Percentiles rank a stretch among this genome's conserved stretches.
These are phyloP conservation scores for Diplodia intermedia DNA, from an alignment of 2,329 filamentous ascomycete species.

Conservation along the genomic window DNA sequence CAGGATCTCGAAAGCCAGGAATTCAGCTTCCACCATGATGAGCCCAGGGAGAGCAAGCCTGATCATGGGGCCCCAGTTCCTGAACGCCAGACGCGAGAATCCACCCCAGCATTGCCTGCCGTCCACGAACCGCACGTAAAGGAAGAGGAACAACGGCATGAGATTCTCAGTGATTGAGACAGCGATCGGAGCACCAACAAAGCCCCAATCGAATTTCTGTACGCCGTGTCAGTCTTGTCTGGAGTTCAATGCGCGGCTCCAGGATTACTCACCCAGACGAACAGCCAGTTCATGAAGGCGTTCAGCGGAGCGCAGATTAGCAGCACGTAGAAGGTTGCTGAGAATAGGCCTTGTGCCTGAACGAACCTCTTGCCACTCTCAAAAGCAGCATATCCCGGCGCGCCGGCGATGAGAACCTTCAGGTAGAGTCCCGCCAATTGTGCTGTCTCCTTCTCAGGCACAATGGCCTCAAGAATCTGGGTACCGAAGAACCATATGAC, in stretches of 20 bases:
- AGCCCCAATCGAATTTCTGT: constrained; percentile 54
- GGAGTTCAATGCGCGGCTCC: not conserved
- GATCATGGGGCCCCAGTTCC: constrained; percentile 85
- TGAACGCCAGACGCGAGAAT: constrained; percentile 70
- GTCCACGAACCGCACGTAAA: constrained; percentile 73
- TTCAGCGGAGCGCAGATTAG: constrained; percentile 84
- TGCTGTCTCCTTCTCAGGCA: constrained; percentile 75
- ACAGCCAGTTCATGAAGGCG: constrained; percentile 78
- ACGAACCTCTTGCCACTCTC: constrained; percentile 84
- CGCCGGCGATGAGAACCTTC: constrained; percentile 71
- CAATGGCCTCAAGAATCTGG: constrained; percentile 66
- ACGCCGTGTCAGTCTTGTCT: not conserved
- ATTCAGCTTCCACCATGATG: constrained; percentile 83
- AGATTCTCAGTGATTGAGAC: constrained; percentile 77
- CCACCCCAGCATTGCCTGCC: constrained; percentile 83
- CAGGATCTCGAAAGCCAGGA: constrained; percentile 49
- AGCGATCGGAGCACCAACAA: constrained; percentile 80
- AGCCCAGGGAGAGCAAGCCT: constrained; percentile 87
- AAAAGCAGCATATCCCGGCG: constrained; percentile 77
- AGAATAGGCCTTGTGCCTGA: constrained; percentile 87
- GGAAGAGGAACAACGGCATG: constrained; percentile 73
- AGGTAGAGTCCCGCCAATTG: constrained; percentile 76
- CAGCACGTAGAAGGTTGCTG: constrained; percentile 81
- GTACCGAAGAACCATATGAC: constrained; percentile 74
- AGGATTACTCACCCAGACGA: constrained; percentile 69